Percentiles rank a stretch among this genome's conserved stretches.
phyloP scores from a whole-genome alignment of 2,329 filamentous ascomycete species.

The Alternaria brassicicola region DNA sequence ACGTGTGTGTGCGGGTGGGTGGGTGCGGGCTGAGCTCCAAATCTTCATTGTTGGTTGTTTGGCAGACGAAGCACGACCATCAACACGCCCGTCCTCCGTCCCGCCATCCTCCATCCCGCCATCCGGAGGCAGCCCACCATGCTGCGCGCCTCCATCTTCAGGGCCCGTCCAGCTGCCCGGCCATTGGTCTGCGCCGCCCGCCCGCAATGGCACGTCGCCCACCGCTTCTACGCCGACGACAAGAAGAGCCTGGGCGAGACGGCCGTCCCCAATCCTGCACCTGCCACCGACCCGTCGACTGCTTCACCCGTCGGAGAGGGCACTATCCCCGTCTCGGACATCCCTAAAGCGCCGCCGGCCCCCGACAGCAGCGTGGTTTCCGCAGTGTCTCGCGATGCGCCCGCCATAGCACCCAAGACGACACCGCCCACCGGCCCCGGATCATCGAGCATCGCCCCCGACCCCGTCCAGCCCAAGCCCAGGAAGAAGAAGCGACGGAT shows the following conservation, averaged over 20 bases:
- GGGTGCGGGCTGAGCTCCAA: conserved; percentile 15
- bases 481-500: conserved; percentile 74
- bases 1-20: conserved; percentile 13
- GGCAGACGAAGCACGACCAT: conserved; percentile 17
- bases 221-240: conserved; percentile 60
- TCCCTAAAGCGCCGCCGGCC: conserved; percentile 55
- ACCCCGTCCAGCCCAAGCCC: conserved; percentile 53
- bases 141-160: conserved; percentile 62
- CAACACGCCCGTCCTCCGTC: conserved; percentile 21
- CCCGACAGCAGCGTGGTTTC: conserved; percentile 46
- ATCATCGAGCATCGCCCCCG: conserved; percentile 50
- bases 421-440: conserved; percentile 52
- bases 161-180: conserved; percentile 53
- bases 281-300: conserved; percentile 32
- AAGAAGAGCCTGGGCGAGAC: conserved; percentile 50
- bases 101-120: conserved; percentile 23
- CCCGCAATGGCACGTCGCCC: conserved; percentile 45
- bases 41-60: conserved; percentile 26
- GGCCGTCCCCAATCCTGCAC: conserved; percentile 45
- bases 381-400: conserved; percentile 30
- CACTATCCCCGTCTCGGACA: conserved; percentile 57
- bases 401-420: conserved; percentile 40
- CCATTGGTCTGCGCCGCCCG: conserved; percentile 41
- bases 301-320: conserved; percentile 28
- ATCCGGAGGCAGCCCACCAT: conserved; percentile 57